A percentile compares a stretch with the other conserved stretches of the same genome.
These are phyloP conservation scores for Misopates orontium DNA, from an alignment of 257 asterid genomes.

Conservation along the genomic window DNA sequence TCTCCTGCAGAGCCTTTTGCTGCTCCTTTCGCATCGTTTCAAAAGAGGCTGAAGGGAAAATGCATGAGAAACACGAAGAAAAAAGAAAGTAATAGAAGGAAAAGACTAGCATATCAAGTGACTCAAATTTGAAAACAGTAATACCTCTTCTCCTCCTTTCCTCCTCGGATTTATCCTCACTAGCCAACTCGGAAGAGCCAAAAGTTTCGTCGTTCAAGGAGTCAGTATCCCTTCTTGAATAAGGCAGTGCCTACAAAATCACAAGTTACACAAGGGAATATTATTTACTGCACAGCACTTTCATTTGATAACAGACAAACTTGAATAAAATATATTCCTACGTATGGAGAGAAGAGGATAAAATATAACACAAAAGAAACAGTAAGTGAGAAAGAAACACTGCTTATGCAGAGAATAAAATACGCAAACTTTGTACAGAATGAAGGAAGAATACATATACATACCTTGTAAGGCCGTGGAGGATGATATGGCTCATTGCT, in stretches of 20 bases:
- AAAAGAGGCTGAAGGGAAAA: conserved; percentile 65
- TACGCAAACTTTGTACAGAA: conserved; percentile 8
- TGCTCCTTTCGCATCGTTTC: conserved; percentile 97
- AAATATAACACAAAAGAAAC: neutral
- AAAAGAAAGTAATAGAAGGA: conserved; percentile 19
- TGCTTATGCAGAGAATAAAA: conserved; percentile 6
- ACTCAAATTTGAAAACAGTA: conserved; percentile 13
- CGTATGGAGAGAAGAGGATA: neutral
- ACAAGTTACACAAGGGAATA: conserved; percentile 22
- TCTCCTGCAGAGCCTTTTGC: conserved; percentile 78
- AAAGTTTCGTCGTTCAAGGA: conserved; percentile 81
- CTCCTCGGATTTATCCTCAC: conserved; percentile 86
- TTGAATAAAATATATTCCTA: neutral
- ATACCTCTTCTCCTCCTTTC: conserved; percentile 94
- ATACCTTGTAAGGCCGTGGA: conserved; percentile 97
- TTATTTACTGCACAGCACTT: conserved; percentile 16
- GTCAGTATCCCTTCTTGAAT: conserved; percentile 70
- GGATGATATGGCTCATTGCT: conserved; percentile 93
- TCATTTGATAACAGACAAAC: conserved; percentile 1
- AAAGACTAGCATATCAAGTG: conserved; percentile 7
- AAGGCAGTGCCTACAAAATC: conserved; percentile 67
- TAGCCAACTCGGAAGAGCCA: conserved; percentile 70
- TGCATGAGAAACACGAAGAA: neutral
- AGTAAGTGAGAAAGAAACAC: conserved; percentile 11
- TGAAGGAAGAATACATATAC: conserved; percentile 10